Conservation (phyloP, 164 flowering plant species). For the Macadamia integrifolia region DNA sequence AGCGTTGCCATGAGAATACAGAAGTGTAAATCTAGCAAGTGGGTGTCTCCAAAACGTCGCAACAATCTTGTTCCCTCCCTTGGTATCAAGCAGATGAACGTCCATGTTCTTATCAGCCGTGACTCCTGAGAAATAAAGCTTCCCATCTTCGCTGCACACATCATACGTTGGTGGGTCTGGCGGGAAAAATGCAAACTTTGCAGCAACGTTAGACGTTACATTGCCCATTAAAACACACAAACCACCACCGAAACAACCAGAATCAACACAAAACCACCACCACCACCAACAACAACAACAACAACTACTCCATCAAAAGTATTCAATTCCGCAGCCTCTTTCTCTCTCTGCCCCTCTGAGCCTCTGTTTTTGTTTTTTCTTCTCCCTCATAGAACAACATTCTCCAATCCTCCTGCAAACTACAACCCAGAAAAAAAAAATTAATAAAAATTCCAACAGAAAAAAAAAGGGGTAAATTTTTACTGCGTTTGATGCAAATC, state of each 20-base stretch:
- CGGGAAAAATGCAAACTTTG: slow-evolving; percentile 92
- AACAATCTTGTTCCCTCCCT: slow-evolving; percentile 71
- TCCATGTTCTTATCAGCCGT: slow-evolving; percentile 70
- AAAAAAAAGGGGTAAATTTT: background rate
- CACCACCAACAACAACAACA: background rate
- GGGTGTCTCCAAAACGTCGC: slow-evolving; percentile 93
- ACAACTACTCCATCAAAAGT: slow-evolving; percentile 1
- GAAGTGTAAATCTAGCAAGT: slow-evolving; percentile 63
- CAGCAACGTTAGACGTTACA: slow-evolving; percentile 77
- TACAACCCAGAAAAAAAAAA: background rate
- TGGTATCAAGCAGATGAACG: slow-evolving; percentile 68
- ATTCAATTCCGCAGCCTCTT: background rate
- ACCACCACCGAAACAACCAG: background rate
- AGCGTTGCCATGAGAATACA: slow-evolving; percentile 96
- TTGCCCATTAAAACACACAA: slow-evolving; percentile 56
- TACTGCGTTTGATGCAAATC: slow-evolving; percentile 5
- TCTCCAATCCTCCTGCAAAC: background rate
- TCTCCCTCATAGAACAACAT: background rate
- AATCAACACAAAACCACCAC: too few relatives aligned
- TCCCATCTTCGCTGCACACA: slow-evolving; percentile 56
- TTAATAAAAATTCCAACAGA: background rate
- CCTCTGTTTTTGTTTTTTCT: background rate
- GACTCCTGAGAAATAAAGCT: slow-evolving; percentile 51
- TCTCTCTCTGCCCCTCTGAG: slow-evolving; percentile 1
- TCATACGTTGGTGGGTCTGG: slow-evolving; percentile 94